phyloP scores from a whole-genome alignment of 805 yeast species.

The Candida coquimbonensis region DNA sequence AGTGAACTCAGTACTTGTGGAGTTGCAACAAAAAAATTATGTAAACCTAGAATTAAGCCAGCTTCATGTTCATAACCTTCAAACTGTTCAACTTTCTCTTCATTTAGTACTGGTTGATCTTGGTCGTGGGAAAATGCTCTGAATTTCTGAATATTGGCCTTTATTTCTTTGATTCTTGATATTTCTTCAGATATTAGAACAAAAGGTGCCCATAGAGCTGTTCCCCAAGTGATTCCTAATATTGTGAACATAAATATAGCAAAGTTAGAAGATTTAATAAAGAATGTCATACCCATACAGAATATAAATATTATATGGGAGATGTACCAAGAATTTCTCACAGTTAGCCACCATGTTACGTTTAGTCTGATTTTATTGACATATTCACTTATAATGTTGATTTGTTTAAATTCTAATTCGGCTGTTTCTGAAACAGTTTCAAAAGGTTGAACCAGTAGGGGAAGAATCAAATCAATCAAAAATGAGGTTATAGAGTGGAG shows the following conservation, averaged over 20 bases:
- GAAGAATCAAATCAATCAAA: slow-evolving; percentile 36
- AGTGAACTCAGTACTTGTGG: slow-evolving; percentile 51
- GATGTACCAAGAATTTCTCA: slow-evolving; percentile 40
- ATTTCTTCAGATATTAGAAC: slow-evolving; percentile 53
- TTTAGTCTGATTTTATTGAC: slow-evolving; percentile 10
- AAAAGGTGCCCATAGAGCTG: slow-evolving; percentile 62
- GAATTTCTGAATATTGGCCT: slow-evolving; percentile 23
- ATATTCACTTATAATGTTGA: slow-evolving; percentile 2
- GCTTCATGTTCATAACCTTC: slow-evolving; percentile 44
- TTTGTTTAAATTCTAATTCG: slow-evolving; percentile 6
- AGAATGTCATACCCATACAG: slow-evolving; percentile 42
- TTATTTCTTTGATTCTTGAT: slow-evolving; percentile 43
- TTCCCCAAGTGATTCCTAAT: slow-evolving; percentile 59
- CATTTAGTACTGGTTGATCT: slow-evolving; percentile 1
- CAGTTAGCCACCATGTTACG: slow-evolving; percentile 22
- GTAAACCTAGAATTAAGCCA: slow-evolving; percentile 50
- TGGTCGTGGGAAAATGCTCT: background rate
- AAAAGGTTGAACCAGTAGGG: slow-evolving; percentile 33
- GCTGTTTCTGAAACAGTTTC: slow-evolving; percentile 9
- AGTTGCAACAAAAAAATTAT: slow-evolving; percentile 50
- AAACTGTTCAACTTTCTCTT: slow-evolving; percentile 24
- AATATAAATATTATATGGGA: slow-evolving; percentile 45
- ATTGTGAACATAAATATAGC: slow-evolving; percentile 46
- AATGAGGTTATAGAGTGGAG: slow-evolving; percentile 43
- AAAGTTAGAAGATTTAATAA: slow-evolving; percentile 30